phyloP scores from a whole-genome alignment of 1,284 basidiomycete species.

The Vanrija sp. region DNA sequence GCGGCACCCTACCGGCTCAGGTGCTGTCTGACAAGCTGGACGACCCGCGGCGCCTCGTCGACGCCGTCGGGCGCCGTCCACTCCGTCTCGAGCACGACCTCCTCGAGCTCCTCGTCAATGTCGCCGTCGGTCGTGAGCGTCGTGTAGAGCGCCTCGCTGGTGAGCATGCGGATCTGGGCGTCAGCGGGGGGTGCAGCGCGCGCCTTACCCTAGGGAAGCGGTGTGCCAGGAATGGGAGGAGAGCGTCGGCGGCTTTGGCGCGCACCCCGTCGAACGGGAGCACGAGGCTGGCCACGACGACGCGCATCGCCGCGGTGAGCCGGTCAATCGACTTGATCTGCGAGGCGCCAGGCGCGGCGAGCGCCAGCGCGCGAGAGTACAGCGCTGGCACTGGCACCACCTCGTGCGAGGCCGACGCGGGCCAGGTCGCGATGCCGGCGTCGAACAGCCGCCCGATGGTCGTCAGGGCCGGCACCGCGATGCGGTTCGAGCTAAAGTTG shows the following conservation, averaged over 20 bases:
- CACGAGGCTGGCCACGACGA: constrained; percentile 52
- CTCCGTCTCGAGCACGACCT: constrained; percentile 71
- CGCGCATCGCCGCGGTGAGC: constrained; percentile 70
- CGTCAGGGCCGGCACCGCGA: constrained; percentile 73
- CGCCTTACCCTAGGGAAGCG: constrained; percentile 65
- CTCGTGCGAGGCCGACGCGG: background rate
- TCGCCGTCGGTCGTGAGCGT: constrained; percentile 64
- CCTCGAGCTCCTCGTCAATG: constrained; percentile 66
- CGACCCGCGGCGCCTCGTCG: constrained; percentile 12
- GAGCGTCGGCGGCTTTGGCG: constrained; percentile 51
- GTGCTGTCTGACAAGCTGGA: constrained; percentile 9
- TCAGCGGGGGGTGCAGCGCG: background rate
- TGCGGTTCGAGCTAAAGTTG: constrained; percentile 61
- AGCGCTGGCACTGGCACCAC: background rate
- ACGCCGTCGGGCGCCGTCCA: constrained; percentile 54
- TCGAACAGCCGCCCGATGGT: constrained; percentile 68
- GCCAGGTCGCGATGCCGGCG: constrained; percentile 42
- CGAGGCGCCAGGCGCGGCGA: constrained; percentile 21
- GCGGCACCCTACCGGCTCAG: background rate
- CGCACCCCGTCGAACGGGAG: constrained; percentile 42
- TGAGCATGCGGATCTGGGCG: constrained; percentile 65
- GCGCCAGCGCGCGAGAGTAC: constrained; percentile 5
- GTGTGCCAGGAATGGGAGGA: constrained; percentile 66
- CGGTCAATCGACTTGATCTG: constrained; percentile 70
- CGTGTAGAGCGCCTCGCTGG: constrained; percentile 76